Percentiles rank a stretch among this genome's conserved stretches.
Evolutionary conservation across 768 basidiomycete genomes (phyloP).

Genomic region (Dioszegia aurantiaca): DNA sequence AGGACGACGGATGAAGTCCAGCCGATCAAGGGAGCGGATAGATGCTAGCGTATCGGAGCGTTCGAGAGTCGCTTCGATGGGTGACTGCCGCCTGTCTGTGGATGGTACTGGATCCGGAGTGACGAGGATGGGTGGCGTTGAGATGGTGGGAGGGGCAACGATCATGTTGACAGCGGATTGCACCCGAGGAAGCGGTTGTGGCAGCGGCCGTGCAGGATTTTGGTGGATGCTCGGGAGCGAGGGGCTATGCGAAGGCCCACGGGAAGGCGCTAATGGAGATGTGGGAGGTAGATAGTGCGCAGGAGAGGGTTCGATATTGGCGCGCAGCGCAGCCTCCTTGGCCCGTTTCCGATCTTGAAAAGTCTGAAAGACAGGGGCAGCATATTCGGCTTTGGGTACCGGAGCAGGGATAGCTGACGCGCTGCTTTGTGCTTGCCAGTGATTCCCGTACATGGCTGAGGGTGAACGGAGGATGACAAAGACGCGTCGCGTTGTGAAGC

Average conservation of each 20-base stretch:
- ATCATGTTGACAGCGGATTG: background rate
- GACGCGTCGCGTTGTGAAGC: conserved; percentile 2
- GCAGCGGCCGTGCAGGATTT: conserved; percentile 8
- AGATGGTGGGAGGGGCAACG: background rate
- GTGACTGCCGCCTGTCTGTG: background rate
- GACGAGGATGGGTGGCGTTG: background rate
- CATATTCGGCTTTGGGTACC: conserved; percentile 36
- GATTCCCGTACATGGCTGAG: background rate
- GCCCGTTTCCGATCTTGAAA: conserved; percentile 45
- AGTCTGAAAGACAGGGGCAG: conserved; percentile 43
- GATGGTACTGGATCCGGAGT: background rate
- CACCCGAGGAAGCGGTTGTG: background rate
- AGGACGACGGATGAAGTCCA: conserved; percentile 29
- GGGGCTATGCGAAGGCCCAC: background rate
- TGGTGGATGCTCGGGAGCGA: conserved; percentile 6
- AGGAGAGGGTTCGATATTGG: conserved; percentile 13
- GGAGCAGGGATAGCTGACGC: conserved; percentile 33
- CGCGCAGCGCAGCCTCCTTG: conserved; percentile 33
- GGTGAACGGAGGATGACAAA: background rate
- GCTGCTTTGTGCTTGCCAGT: background rate
- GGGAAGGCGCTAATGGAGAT: no score
- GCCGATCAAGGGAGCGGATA: conserved; percentile 42
- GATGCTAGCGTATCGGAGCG: conserved; percentile 47
- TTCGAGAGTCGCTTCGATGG: conserved; percentile 30
- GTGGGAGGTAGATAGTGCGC: background rate